phyloP scores from a whole-genome alignment of 768 basidiomycete species.

The Crassisporium funariophilum region DNA sequence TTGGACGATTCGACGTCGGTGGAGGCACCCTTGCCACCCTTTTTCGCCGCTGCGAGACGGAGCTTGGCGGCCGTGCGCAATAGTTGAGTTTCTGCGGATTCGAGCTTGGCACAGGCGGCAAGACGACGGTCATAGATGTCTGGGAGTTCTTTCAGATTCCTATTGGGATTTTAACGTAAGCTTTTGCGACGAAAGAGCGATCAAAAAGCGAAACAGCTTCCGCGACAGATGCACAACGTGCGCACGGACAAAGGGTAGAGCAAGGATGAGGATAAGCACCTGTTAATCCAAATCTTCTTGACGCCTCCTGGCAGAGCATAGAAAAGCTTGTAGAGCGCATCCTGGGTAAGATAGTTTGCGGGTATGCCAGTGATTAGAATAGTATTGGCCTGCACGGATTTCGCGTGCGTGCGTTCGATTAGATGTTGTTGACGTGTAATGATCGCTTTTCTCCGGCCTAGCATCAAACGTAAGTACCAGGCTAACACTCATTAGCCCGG shows the following conservation, averaged over 20 bases:
- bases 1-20: constrained; percentile 15
- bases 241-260: not conserved
- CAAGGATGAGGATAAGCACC: constrained; percentile 41
- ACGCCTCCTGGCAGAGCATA: constrained; percentile 89
- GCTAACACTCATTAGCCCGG: no score
- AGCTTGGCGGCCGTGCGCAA: constrained; percentile 76
- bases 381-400: constrained; percentile 85
- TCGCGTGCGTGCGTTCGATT: constrained; percentile 70
- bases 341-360: constrained; percentile 69
- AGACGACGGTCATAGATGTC: constrained; percentile 77
- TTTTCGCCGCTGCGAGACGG: constrained; percentile 56
- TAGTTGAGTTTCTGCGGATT: constrained; percentile 80
- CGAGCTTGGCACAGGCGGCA: constrained; percentile 76
- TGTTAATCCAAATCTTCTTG: constrained; percentile 89
- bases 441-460: no score
- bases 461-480: no score
- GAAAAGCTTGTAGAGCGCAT: constrained; percentile 68
- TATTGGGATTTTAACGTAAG: constrained; percentile 21
- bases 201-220: not conserved
- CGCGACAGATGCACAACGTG: not conserved
- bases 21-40: constrained; percentile 34
- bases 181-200: not conserved
- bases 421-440: constrained; percentile 81
- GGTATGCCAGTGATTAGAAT: constrained; percentile 92
- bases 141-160: constrained; percentile 86